Conservation (phyloP, 768 basidiomycete species). For the Asterophora parasitica region DNA sequence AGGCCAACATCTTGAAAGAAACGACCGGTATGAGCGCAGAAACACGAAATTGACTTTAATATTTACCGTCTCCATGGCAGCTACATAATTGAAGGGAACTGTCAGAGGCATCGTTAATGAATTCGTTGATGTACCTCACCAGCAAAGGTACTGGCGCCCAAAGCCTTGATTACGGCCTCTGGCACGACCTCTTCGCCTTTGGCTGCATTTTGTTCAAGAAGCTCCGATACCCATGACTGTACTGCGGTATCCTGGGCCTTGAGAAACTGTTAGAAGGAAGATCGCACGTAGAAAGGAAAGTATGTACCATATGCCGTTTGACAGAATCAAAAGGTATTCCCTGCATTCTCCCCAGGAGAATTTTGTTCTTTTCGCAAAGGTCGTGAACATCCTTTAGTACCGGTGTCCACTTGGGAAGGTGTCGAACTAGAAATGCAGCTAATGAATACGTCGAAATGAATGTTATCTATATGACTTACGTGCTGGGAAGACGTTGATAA, state of each 20-base stretch:
- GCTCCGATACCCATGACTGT: conserved; percentile 7
- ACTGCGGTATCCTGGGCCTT: conserved; percentile 5
- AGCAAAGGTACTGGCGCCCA: conserved; percentile 9
- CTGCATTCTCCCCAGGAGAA: not conserved
- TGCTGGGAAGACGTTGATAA: conserved; percentile 8
- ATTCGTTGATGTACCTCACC: not conserved
- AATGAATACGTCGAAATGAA: not conserved
- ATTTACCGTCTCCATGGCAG: conserved; percentile 7
- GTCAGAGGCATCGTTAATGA: not conserved
- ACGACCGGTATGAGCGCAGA: not conserved
- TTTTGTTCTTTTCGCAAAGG: conserved; percentile 5
- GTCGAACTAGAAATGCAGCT: not conserved
- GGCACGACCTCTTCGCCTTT: conserved; percentile 5
- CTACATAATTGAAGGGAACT: not conserved
- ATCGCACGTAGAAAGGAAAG: not conserved
- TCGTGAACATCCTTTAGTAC: conserved; percentile 4
- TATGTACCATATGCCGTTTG: conserved; percentile 4
- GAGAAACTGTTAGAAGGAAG: not conserved
- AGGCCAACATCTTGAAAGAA: conserved; percentile 4
- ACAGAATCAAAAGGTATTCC: conserved; percentile 5
- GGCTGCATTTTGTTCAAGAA: conserved; percentile 5
- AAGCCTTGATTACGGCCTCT: conserved; percentile 5
- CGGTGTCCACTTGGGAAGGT: conserved; percentile 8
- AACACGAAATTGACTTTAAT: not conserved
- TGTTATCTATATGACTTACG: not conserved